Evolutionary conservation across 1,139 yeast species (phyloP), one percentile per base, ranked within the genome.

Genomic region (Yamadazyma oceani): DNA sequence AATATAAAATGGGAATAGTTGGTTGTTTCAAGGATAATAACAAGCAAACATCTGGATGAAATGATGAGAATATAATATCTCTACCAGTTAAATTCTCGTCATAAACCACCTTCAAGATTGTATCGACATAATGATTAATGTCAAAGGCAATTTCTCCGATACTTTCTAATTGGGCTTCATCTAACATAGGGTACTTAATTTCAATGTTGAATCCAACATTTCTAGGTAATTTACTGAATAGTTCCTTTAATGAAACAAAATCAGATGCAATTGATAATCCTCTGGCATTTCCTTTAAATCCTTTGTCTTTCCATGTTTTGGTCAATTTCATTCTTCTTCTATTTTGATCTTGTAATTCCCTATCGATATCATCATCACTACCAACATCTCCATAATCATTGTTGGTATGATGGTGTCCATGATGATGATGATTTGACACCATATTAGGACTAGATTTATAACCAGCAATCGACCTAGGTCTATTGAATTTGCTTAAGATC

Each of bases 191-290:
- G 56, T 89, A 92, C 57, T 89, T 92, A 62, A 95, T 80, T 60
- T 92, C 98, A 45, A 92, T 88, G 55, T 92, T 92, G 66, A 92
- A 90, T 0, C 98, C 98, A 16, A 90, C 95, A 44, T 75, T 77
- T 41, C 73, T 69, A 0, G 97, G 97, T 19, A 92, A 66, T 47
- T 86, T 86, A 53, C 76, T 75, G 66, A 92, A 88, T 36, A 89
- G 73, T 49, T 90, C 96, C 50, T 80, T 84, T 46, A 92, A 70
- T 0, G 97, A 89, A 4, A 90, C 95, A 59, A 92, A 92, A 25
- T 87, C 84, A 0, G 96, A 86, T 11, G 96, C 96, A 55, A 92
- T 88, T 0, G 94, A 82, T 39, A 82, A 73, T 0, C 98, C 98
- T 43, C 97, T 75, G 2, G 85, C 76, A 57, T 92, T 92, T 11